Percentiles rank a stretch among this genome's conserved stretches.
Conservation (phyloP, 768 basidiomycete species). For the Pleurotus cornucopiae region DNA sequence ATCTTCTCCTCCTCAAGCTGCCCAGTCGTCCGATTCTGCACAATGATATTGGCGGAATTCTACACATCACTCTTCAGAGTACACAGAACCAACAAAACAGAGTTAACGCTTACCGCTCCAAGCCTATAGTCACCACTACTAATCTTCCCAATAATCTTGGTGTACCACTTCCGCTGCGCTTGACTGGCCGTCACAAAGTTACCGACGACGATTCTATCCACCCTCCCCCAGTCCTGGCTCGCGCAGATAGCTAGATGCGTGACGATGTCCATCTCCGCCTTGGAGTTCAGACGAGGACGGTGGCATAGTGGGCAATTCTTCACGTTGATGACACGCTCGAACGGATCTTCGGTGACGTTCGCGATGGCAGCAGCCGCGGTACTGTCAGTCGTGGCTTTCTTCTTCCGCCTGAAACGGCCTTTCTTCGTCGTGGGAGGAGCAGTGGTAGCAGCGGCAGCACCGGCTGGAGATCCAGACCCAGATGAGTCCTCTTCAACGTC, state of each 20-base stretch:
- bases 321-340: conserved; percentile 92
- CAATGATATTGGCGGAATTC: conserved; percentile 98
- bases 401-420: conserved; percentile 18
- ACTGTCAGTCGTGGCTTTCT: conserved; percentile 4
- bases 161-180: conserved; percentile 97
- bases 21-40: conserved; percentile 90
- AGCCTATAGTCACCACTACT: conserved; percentile 84
- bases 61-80: conserved; percentile 21
- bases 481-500: conserved; percentile 31
- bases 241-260: conserved; percentile 96
- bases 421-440: conserved; percentile 12
- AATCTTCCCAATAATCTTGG: conserved; percentile 83
- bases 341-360: conserved; percentile 24
- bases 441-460: not conserved
- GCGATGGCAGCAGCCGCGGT: not conserved
- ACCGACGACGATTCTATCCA: conserved; percentile 86
- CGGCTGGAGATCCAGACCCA: conserved; percentile 12
- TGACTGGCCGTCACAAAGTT: conserved; percentile 94
- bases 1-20: conserved; percentile 98
- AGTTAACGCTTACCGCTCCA: conserved; percentile 65
- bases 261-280: conserved; percentile 91
- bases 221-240: conserved; percentile 85
- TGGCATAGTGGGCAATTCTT: conserved; percentile 94
- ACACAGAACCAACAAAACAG: conserved; percentile 1
- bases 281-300: conserved; percentile 76